Evolutionary conservation across 352 stramenopile genomes (phyloP), one percentile per base, ranked within the genome.

Genomic region (Sclerospora graminicola): DNA sequence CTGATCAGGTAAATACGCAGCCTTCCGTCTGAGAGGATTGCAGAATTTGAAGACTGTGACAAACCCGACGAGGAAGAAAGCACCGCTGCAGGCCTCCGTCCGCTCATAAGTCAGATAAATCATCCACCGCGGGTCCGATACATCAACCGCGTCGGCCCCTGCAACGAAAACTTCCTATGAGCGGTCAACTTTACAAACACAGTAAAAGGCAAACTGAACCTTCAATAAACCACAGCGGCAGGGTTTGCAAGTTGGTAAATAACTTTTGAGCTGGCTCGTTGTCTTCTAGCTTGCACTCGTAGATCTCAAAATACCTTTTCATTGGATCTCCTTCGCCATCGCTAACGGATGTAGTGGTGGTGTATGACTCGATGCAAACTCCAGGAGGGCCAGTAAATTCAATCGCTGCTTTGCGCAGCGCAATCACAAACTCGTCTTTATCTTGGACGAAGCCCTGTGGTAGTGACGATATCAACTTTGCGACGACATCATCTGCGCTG

Each of bases 171-270:
- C 11, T 34, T 1, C 1, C 31, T 14, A 20, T 16, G 2, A 42
- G 24, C 30, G 35, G 24, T 35, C 10, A 5, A 14, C 13, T 8
- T 14, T 21, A 9, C 13, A 33, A 13, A 20, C 9, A 20, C 34
- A 14, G 39, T 16, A 35, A 19, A 1, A 15, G 20, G 5, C 20
- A 29, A 31, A 15, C 28, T 38, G 3, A n/a, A 66, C 80, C 80
- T 83, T 92, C 80, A 44, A 92, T 89, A 51, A 89, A 89, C 77
- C 77, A 92, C 11, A 85, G 53, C 51, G 80, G 64, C 37, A 74
- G 51, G 21, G 72, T 89, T 38, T 92, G 77, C 39, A 89, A 48
- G 18, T 84, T 87, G 13, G 51, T 48, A 15, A 77, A 66, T 8
- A 89, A 61, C 14, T 61, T 66, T 29, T n/a, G n/a, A n/a, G n/a